Percentiles rank a stretch among this genome's conserved stretches.
Conservation (phyloP, 2,329 filamentous ascomycete species). For the Aspergillus ibericus region DNA sequence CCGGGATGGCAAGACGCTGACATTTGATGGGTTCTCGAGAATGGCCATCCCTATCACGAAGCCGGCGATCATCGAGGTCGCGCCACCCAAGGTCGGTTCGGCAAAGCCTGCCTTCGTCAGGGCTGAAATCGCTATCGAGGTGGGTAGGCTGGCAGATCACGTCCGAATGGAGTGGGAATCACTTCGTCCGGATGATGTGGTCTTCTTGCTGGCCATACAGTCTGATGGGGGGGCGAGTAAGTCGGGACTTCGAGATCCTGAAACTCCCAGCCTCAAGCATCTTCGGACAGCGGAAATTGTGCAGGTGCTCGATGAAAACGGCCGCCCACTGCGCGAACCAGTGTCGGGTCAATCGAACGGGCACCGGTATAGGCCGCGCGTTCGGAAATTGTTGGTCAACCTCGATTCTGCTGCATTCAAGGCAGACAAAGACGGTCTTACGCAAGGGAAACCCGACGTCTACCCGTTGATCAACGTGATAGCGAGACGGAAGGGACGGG, state of each 20-base stretch:
- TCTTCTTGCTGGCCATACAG: constrained; percentile 81
- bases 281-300: constrained; percentile 83
- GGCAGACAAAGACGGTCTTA: constrained; percentile 66
- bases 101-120: constrained; percentile 79
- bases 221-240: constrained; percentile 44
- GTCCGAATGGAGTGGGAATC: constrained; percentile 87
- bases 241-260: constrained; percentile 34
- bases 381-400: constrained; percentile 73
- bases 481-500: constrained; percentile 76
- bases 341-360: constrained; percentile 60
- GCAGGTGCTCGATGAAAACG: constrained; percentile 82
- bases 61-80: constrained; percentile 82
- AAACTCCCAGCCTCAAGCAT: constrained; percentile 66
- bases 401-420: constrained; percentile 78
- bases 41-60: constrained; percentile 89
- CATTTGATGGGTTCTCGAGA: constrained; percentile 80
- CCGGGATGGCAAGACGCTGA: constrained; percentile 63
- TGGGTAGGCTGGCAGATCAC: constrained; percentile 73
- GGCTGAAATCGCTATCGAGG: constrained; percentile 81
- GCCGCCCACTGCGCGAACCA: constrained; percentile 66
- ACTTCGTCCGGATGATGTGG: constrained; percentile 79
- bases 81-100: constrained; percentile 79
- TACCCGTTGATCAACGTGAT: constrained; percentile 86
- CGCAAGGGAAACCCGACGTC: constrained; percentile 70
- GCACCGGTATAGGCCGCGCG: constrained; percentile 57